Evolutionary conservation across 768 basidiomycete species (phyloP).

Genomic region (Tephrocybe sp.): DNA sequence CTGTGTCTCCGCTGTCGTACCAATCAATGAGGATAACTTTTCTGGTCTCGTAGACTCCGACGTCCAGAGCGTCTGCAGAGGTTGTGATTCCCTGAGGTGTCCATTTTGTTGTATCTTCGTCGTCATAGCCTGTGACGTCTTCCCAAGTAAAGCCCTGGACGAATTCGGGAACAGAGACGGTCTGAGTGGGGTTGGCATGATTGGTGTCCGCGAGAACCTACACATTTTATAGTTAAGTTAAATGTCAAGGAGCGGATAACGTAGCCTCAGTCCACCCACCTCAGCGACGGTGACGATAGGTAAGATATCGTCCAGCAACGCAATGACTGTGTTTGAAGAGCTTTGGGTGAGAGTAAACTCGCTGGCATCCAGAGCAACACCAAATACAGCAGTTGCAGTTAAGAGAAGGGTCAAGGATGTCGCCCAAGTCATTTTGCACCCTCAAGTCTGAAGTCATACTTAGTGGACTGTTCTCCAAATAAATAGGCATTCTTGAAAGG

Average conservation of each 20-base stretch:
- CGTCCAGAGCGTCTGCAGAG: conserved; percentile 16
- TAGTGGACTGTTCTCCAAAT: not conserved
- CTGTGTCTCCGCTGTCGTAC: conserved; percentile 10
- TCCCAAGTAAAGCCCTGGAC: conserved; percentile 16
- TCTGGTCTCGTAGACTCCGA: conserved; percentile 11
- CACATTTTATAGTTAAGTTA: not conserved
- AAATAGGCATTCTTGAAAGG: no score
- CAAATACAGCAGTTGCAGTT: not conserved
- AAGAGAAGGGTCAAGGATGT: not conserved
- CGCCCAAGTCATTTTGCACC: not conserved
- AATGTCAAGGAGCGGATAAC: not conserved
- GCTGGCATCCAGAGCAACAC: not conserved
- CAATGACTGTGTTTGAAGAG: conserved; percentile 7
- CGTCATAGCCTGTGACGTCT: conserved; percentile 13
- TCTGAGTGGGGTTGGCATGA: conserved; percentile 11
- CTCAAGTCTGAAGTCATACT: no score
- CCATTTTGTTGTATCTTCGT: conserved; percentile 14
- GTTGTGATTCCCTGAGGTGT: conserved; percentile 17
- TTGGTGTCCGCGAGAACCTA: conserved; percentile 13
- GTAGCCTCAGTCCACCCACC: not conserved
- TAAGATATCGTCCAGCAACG: conserved; percentile 9
- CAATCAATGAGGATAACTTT: conserved; percentile 16
- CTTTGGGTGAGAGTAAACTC: conserved; percentile 38
- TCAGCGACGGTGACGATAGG: conserved; percentile 12
- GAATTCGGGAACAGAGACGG: conserved; percentile 8